Base-by-base conservation (phyloP, 306 rosid species). In the Comarum palustre region DNA sequence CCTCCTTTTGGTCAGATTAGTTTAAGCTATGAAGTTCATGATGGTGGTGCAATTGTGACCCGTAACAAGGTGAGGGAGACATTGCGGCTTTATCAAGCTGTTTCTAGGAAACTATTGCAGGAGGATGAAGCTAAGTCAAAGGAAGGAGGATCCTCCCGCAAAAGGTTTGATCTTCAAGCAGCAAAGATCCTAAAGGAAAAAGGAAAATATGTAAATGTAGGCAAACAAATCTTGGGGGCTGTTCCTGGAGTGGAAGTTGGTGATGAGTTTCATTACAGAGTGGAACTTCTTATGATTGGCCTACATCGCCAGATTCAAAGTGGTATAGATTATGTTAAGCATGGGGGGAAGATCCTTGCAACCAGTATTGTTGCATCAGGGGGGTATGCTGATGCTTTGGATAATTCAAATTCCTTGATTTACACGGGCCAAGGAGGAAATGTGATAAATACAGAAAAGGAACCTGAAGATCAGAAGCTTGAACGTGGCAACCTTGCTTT, bases 381-480 rank as follows among this genome's bases (percentile, higher is more conserved):
- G 75, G 97, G 88, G 36, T 89, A 94, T 82, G 81, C 86, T 51
- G 92, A 94, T 80, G 90, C 86, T 12, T 77, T 87, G 71, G 95
- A 85, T 69, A 73, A 87, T 75, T 82, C 96, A 5, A 90, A 88
- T 80, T 84, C 83, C 77, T 80, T 94, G 86, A 77, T 76, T 48
- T 94, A 91, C 77, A 86, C 92, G 0, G 98, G 98, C 41, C 97
- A 91, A 78, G 98, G 98, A 72, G 98, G 97, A 62, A 89, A 88
- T 88, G 81, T 94, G 73, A 78, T 88, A 82, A 75, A 77, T 64
- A 42, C 75, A 29, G 90, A 60, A 48, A 94, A 83, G 80, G 83
- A 84, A 76, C 98, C 97, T n/a, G 98, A 89, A 80, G 97, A 94
- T 78, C 96, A 94, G 83, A 94, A 88, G 87, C 97, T 91, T 77